A percentile compares a stretch with the other conserved stretches of the same genome.
These are phyloP conservation scores for Fagopyrum tataricum DNA, from an alignment of 148 eudicot genomes.

Conservation along the genomic window DNA sequence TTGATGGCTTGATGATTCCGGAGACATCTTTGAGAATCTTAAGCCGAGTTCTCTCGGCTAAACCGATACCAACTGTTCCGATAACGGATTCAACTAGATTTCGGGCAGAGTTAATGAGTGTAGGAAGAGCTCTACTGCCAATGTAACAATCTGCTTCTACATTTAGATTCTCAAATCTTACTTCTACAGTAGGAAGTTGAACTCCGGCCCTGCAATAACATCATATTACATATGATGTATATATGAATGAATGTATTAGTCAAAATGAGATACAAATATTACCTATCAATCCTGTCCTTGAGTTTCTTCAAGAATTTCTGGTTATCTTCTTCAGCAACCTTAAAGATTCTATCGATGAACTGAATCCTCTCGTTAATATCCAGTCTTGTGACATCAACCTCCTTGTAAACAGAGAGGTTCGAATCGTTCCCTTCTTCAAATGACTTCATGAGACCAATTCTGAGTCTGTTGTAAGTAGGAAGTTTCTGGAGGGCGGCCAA, in stretches of 20 bases:
- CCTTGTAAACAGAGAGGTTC: constrained; percentile 35
- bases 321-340: constrained; percentile 86
- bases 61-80: constrained; percentile 41
- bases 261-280: constrained; percentile 1
- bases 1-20: constrained; percentile 77
- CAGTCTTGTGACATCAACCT: constrained; percentile 75
- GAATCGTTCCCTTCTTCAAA: constrained; percentile 21
- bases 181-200: constrained; percentile 72
- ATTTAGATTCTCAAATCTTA: constrained; percentile 60
- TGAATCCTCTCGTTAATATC: constrained; percentile 45
- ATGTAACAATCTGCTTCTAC: constrained; percentile 74
- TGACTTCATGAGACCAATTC: constrained; percentile 63
- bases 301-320: constrained; percentile 72
- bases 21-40: constrained; percentile 77
- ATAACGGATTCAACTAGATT: constrained; percentile 47
- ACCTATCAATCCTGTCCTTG: constrained; percentile 73
- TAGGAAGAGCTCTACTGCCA: constrained; percentile 86
- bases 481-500: constrained; percentile 96
- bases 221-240: neutral
- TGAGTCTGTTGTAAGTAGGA: constrained; percentile 73
- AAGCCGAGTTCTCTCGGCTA: constrained; percentile 60
- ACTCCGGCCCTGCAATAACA: constrained; percentile 70
- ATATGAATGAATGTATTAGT: neutral
- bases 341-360: constrained; percentile 69
- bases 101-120: constrained; percentile 59